Evolutionary conservation across 1,139 yeast genomes (phyloP).

Genomic region (Kluyveromyces sp.): DNA sequence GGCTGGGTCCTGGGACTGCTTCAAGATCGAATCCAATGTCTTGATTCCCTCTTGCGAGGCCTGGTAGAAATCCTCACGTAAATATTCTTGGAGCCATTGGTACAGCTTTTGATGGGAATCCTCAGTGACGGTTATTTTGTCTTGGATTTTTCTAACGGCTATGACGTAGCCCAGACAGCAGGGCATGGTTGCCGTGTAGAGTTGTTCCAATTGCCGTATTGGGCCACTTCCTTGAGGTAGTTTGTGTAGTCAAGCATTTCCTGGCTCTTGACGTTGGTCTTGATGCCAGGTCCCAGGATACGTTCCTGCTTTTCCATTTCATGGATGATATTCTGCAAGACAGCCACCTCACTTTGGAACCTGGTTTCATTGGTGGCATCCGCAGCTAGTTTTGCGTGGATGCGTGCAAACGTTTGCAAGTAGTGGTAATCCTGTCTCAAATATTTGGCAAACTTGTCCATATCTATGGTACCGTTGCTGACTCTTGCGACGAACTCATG

Average conservation of each 20-base stretch:
- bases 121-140: conserved; percentile 17
- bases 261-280: background rate
- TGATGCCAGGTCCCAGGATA: conserved; percentile 39
- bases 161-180: conserved; percentile 69
- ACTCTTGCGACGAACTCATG: conserved; percentile 56
- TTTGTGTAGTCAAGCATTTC: conserved; percentile 40
- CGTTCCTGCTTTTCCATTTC: conserved; percentile 42
- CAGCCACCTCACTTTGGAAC: conserved; percentile 38
- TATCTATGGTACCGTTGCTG: conserved; percentile 46
- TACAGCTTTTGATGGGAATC: conserved; percentile 33
- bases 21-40: conserved; percentile 40
- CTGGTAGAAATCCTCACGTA: conserved; percentile 45
- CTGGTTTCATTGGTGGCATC: conserved; percentile 51
- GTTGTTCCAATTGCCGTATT: conserved; percentile 51
- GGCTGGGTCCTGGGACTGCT: conserved; percentile 33
- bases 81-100: conserved; percentile 57
- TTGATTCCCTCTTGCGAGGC: conserved; percentile 46
- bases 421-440: conserved; percentile 69
- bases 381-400: conserved; percentile 58
- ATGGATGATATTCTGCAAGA: conserved; percentile 36
- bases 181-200: conserved; percentile 65
- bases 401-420: conserved; percentile 58
- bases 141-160: conserved; percentile 27
- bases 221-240: conserved; percentile 48
- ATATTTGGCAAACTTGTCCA: conserved; percentile 47